These are phyloP conservation scores for Lolium perenne DNA, from an alignment of 176 grass and related monocot genomes.

Conservation along the genomic window DNA sequence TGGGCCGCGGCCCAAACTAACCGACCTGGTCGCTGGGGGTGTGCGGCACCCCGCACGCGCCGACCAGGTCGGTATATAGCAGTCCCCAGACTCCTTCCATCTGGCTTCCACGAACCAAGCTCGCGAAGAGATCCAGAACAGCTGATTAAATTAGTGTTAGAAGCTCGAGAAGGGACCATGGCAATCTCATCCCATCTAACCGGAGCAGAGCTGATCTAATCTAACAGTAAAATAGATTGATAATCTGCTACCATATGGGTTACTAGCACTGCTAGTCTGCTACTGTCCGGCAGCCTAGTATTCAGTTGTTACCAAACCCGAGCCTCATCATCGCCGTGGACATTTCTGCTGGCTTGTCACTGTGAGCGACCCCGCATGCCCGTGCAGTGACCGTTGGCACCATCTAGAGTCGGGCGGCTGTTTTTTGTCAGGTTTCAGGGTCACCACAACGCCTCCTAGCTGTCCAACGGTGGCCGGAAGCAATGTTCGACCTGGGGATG, in stretches of 20 bases:
- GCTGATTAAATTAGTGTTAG: no score
- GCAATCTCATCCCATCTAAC: background rate
- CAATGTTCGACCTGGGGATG: slow-evolving; percentile 26
- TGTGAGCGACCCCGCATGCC: background rate
- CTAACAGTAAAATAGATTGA: background rate
- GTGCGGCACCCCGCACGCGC: no score
- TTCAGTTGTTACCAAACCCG: background rate
- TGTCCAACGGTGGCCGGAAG: slow-evolving; percentile 51
- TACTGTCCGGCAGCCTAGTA: background rate
- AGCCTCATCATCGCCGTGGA: slow-evolving; percentile 20
- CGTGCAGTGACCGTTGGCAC: slow-evolving; percentile 31
- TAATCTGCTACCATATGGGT: background rate
- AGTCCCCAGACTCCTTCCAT: no score
- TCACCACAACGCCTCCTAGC: slow-evolving; percentile 27
- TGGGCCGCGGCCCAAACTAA: no score
- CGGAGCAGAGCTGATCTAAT: background rate
- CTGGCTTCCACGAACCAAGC: background rate
- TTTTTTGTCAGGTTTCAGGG: slow-evolving; percentile 29
- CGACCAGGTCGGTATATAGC: no score
- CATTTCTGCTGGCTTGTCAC: slow-evolving; percentile 17
- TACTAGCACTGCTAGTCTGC: background rate
- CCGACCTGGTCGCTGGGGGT: no score
- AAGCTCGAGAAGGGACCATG: background rate
- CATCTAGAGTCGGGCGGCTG: background rate
- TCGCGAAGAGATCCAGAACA: no score